A percentile compares a stretch with the other conserved stretches of the same genome.
Evolutionary conservation across 2,329 filamentous ascomycete species (phyloP).

Genomic region (Fusarium sp.): DNA sequence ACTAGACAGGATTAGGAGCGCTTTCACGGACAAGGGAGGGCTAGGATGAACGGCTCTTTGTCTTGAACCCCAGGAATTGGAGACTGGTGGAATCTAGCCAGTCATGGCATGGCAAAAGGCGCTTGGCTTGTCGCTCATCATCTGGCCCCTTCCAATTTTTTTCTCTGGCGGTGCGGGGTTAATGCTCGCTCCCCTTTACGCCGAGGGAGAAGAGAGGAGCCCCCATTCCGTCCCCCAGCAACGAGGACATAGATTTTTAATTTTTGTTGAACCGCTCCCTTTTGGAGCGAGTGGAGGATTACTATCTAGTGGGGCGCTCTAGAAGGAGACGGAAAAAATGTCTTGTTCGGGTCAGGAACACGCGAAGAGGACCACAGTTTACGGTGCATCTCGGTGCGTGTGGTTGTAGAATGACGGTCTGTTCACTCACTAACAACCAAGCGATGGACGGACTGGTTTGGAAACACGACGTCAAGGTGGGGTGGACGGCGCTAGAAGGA

Average conservation of each 20-base stretch:
- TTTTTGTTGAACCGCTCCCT: neutral
- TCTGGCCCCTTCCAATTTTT: neutral
- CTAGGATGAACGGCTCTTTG: conserved; percentile 36
- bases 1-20: conserved; percentile 15
- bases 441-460: conserved; percentile 4
- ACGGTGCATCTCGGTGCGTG: neutral
- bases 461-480: conserved; percentile 18
- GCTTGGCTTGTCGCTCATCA: conserved; percentile 1
- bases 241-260: neutral
- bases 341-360: conserved; percentile 2
- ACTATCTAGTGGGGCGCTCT: neutral
- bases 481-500: conserved; percentile 2
- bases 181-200: conserved; percentile 43
- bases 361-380: conserved; percentile 9
- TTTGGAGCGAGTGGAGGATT: neutral
- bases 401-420: neutral
- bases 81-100: conserved; percentile 20
- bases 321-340: neutral
- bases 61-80: conserved; percentile 27
- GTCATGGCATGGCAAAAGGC: conserved; percentile 10
- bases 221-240: conserved; percentile 22
- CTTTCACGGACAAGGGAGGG: neutral
- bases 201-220: conserved; percentile 27
- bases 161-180: conserved; percentile 38
- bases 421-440: conserved; percentile 3